These are phyloP conservation scores for Fusarium nisikadoi DNA, from an alignment of 2,329 filamentous ascomycete species.

Conservation along the genomic window DNA sequence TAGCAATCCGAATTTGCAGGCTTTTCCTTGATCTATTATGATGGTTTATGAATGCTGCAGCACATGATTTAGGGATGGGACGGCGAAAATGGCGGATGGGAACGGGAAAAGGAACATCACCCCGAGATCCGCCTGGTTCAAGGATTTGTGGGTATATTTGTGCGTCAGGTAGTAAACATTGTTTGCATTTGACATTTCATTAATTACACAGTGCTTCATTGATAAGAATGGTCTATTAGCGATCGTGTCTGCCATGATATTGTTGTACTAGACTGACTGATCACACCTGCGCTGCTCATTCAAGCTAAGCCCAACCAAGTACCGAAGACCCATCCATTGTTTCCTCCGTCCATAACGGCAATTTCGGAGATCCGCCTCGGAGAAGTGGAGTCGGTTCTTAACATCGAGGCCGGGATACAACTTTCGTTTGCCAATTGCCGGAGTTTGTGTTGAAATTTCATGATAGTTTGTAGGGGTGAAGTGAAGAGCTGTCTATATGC, in stretches of 20 bases:
- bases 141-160: constrained; percentile 33
- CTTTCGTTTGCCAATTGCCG: no score
- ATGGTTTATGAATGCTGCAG: constrained; percentile 13
- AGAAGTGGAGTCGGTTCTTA: no score
- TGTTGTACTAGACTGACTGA: not conserved
- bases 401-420: no score
- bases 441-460: no score
- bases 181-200: not conserved
- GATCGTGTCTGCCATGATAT: not conserved
- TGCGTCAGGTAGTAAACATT: constrained; percentile 27
- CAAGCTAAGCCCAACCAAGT: not conserved
- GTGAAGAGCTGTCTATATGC: no score
- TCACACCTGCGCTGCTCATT: not conserved
- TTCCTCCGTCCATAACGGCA: no score
- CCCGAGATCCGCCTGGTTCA: constrained; percentile 25
- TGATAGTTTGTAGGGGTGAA: no score
- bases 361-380: no score
- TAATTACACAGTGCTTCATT: not conserved
- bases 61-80: constrained; percentile 17
- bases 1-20: not conserved
- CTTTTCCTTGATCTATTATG: not conserved
- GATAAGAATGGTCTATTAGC: not conserved
- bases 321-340: not conserved
- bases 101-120: constrained; percentile 12
- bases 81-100: constrained; percentile 40